Percentiles rank a stretch among this genome's conserved stretches.
Conservation (phyloP, 1,139 yeast species). For the Taphrina deformans region DNA sequence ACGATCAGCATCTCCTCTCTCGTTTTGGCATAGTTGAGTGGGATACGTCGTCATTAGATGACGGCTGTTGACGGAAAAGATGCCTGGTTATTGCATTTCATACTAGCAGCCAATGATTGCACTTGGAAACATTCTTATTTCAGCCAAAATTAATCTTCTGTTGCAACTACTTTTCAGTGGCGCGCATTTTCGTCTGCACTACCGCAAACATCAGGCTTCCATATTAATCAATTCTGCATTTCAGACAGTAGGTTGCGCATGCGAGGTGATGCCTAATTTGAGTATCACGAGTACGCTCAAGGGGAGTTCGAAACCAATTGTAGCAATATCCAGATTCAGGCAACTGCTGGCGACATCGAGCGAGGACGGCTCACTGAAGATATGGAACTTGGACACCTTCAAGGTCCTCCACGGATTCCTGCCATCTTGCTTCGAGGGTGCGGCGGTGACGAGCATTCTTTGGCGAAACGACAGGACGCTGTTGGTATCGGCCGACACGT, state of each 20-base stretch:
- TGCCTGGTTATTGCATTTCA: too few species aligned
- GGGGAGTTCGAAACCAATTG: not conserved
- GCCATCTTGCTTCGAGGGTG: constrained; percentile 8
- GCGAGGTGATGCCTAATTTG: not conserved
- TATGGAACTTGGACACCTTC: not conserved
- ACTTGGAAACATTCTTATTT: not conserved
- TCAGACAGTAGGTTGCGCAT: not conserved
- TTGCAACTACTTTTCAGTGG: not conserved
- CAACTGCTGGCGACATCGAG: not conserved
- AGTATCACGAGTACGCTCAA: not conserved
- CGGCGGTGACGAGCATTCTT: not conserved
- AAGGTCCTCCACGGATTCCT: constrained; percentile 8
- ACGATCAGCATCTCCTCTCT: too few species aligned
- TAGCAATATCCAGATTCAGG: not conserved
- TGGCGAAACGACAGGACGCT: not conserved
- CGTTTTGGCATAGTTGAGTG: too few species aligned
- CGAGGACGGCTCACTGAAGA: constrained; percentile 8
- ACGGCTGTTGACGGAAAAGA: too few species aligned
- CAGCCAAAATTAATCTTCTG: not conserved
- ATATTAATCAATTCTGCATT: not conserved
- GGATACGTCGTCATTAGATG: too few species aligned
- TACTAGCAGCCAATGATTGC: not conserved
- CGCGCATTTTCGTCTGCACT: too few species aligned
- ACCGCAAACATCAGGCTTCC: too few species aligned
- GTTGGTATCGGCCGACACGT: not conserved